Evolutionary conservation across 2,329 filamentous ascomycete genomes (phyloP).

Genomic region (Neopestalotiopsis clavispora): DNA sequence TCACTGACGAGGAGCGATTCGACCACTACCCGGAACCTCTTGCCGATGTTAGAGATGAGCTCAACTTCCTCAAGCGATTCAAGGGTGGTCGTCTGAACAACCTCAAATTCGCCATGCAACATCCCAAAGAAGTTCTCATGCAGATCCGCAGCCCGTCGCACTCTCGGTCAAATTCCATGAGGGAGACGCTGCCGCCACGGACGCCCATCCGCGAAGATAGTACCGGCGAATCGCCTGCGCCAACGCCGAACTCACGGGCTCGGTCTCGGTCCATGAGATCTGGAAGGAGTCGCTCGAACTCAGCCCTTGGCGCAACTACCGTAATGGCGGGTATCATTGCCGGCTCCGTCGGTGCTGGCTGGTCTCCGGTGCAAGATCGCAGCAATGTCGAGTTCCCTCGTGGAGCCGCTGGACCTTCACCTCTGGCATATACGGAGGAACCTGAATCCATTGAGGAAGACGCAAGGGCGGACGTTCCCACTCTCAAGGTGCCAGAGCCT

Average conservation of each 20-base stretch:
- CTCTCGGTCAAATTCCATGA: slow-evolving; percentile 68
- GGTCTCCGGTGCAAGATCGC: slow-evolving; percentile 72
- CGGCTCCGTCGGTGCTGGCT: slow-evolving; percentile 75
- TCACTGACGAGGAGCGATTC: slow-evolving; percentile 71
- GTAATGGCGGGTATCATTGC: slow-evolving; percentile 87
- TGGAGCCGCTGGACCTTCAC: slow-evolving; percentile 31
- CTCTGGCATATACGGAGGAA: slow-evolving; percentile 41
- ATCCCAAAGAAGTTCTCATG: slow-evolving; percentile 74
- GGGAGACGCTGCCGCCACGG: slow-evolving; percentile 48
- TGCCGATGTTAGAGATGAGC: slow-evolving; percentile 77
- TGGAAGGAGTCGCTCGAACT: slow-evolving; percentile 57
- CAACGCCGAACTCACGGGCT: slow-evolving; percentile 64
- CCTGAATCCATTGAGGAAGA: slow-evolving; percentile 37
- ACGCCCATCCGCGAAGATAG: slow-evolving; percentile 67
- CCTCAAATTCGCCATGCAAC: slow-evolving; percentile 77
- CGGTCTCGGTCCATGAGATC: slow-evolving; percentile 72
- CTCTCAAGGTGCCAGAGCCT: slow-evolving; percentile 34
- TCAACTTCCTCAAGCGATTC: slow-evolving; percentile 79
- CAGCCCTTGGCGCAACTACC: slow-evolving; percentile 73
- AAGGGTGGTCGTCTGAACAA: slow-evolving; percentile 84
- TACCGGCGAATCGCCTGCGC: slow-evolving; percentile 48
- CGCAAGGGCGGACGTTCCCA: slow-evolving; percentile 31
- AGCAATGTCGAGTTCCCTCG: slow-evolving; percentile 37
- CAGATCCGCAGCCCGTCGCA: slow-evolving; percentile 67
- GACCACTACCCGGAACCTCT: slow-evolving; percentile 73